Evolutionary conservation across 2,329 filamentous ascomycete species (phyloP).

Genomic region (Pyrenophora teres): DNA sequence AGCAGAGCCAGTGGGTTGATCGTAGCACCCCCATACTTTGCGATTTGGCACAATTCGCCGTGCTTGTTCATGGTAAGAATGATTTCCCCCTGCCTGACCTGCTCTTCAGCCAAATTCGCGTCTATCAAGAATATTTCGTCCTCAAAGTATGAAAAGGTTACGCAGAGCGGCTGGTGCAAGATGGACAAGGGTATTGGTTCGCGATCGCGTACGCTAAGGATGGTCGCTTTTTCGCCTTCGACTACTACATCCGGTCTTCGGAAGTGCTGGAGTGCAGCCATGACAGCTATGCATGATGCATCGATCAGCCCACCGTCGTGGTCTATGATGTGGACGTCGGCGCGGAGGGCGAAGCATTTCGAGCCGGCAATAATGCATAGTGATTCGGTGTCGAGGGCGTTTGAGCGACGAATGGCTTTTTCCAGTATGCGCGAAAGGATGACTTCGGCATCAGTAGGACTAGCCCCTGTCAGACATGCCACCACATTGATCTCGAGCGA

Average conservation of each 20-base stretch:
- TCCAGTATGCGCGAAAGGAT: conserved; percentile 88
- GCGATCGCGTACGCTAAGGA: conserved; percentile 82
- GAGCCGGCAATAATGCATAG: conserved; percentile 88
- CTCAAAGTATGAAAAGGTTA: conserved; percentile 86
- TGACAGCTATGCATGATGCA: conserved; percentile 80
- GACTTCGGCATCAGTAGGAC: conserved; percentile 81
- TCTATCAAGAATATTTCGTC: conserved; percentile 75
- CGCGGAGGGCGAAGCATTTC: conserved; percentile 90
- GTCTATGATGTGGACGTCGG: conserved; percentile 87
- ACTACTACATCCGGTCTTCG: conserved; percentile 87
- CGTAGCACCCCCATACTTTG: conserved; percentile 84
- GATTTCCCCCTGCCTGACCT: conserved; percentile 72
- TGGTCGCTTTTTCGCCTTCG: conserved; percentile 79
- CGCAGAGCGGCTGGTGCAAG: conserved; percentile 87
- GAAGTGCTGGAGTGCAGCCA: conserved; percentile 89
- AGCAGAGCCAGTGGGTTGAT: conserved; percentile 80
- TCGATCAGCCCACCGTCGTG: conserved; percentile 92
- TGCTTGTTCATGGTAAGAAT: conserved; percentile 87
- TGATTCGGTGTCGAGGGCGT: conserved; percentile 92
- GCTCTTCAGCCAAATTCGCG: conserved; percentile 74
- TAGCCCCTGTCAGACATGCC: conserved; percentile 40
- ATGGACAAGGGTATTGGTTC: conserved; percentile 89
- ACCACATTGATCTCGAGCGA: neutral
- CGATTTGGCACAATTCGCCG: conserved; percentile 87
- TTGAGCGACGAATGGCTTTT: conserved; percentile 89